Evolutionary conservation across 331 rosid species (phyloP).

Genomic region (Malus hybrid): DNA sequence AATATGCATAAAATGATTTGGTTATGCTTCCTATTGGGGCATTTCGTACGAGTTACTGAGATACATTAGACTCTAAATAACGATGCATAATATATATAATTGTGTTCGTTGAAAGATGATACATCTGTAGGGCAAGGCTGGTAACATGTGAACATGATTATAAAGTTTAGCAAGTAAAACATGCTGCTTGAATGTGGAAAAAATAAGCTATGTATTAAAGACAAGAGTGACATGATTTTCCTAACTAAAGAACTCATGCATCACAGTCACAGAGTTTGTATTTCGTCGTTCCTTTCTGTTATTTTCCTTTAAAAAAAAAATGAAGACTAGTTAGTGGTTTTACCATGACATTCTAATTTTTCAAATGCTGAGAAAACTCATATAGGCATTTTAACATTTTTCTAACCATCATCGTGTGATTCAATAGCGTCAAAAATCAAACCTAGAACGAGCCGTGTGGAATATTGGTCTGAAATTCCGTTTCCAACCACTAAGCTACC

Average conservation of each 20-base stretch:
- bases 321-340: too few species aligned
- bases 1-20: not conserved
- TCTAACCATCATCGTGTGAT: too few species aligned
- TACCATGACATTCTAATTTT: accelerated
- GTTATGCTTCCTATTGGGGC: not conserved
- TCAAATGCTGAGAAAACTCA: accelerated
- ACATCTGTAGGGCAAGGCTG: not conserved
- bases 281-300: too few species aligned
- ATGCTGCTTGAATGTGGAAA: too few species aligned
- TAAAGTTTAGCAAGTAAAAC: too few species aligned
- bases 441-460: accelerated
- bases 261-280: accelerated
- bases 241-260: not conserved
- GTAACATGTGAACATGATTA: conserved; percentile 2
- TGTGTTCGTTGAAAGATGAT: not conserved
- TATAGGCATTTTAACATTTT: too few species aligned
- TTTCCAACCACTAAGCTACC: too few species aligned
- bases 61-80: not conserved
- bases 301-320: too few species aligned
- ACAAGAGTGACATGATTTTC: not conserved
- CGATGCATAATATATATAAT: not conserved
- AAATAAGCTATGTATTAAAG: too few species aligned
- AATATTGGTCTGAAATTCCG: too few species aligned
- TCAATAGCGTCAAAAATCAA: too few species aligned
- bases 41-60: not conserved